Base-by-base conservation (phyloP, 805 yeast species). In the Grigorovia jiainica region DNA sequence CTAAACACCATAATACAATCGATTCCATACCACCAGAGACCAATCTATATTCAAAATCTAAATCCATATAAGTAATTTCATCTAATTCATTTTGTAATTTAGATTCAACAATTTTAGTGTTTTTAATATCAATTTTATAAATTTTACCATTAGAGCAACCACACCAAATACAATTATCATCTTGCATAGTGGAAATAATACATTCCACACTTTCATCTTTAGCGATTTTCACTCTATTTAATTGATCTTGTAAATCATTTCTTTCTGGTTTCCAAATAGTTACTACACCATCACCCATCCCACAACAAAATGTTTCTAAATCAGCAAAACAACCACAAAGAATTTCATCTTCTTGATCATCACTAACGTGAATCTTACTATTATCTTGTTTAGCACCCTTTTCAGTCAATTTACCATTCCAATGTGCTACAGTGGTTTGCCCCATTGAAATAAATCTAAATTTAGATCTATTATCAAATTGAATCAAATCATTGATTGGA, bases 321-420 rank as follows among this genome's bases (percentile, higher is more conserved):
- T 81, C 84, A 1, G 79, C 73, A 64, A 79, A 77, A 31, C 84
- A 67, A 52, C 86, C 81, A 43, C 87, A 71, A 34, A 90, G 63
- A n/a, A 90, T 64, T 57, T 90, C 98, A 55, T 90, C 97, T 50
- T 83, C 95, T 64, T 90, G 98, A 57, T 87, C 89, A 47, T 89
- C 97, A 30, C 89, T 79, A 32, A 72, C 72, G 3, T 74, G 63
- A 1, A 81, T 60, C 2, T 78, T 57, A 23, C 49, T 53, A 10
- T 41, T 38, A 25, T 56, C 60, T 2, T 8, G 11, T 27, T 27
- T 27, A 4, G 11, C n/a, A 11, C 7, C 3, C 16, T 13, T 27
- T 10, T 27, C 31, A 7, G n/a, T 13, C 6, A 6, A 6, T 27
- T 27, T 27, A 6, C 31, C 31, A 59, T 90, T 97, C 53, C 89